Evolutionary conservation across 352 stramenopile genomes (phyloP), one percentile per base, ranked within the genome.

Genomic region (Globisporangium ultimum): DNA sequence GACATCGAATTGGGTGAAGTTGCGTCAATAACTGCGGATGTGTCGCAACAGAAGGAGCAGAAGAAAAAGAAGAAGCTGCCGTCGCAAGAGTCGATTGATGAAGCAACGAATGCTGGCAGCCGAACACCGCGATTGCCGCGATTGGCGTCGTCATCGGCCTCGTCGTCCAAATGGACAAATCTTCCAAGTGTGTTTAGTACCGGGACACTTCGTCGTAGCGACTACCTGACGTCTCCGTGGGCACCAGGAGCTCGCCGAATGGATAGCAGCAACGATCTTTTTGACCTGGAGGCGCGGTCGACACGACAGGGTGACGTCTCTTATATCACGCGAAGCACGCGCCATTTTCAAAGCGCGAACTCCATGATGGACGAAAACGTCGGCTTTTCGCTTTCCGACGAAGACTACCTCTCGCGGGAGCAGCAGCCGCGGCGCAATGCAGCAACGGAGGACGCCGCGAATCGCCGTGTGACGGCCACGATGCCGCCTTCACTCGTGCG

Each of bases 371-470:
- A 79, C 36, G 70, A 75, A 32, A 55, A 61, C 45, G 70, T 75
- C 15, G 70, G 70, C 14, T 75, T 78, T 20, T 78, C 70, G 13
- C 70, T 91, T 13, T 91, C 81, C 8, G 81, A 91, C 21, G 78
- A 87, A 64, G 78, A 91, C 47, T 91, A 85, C 40, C 71, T 91
- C 48, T 76, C 76, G 11, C 73, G 85, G 28, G 79, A 91, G 36
- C 72, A 73, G 34, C 61, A 56, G 34, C 8, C 28, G 11, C 49
- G 58, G 46, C 47, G 58, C 13, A 51, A 40, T 6, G 34, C 20
- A 1, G 63, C 55, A 2, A 46, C 53, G 0, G 62, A 71, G 24
- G 63, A 45, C 47, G 42, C 38, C 38, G 47, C 49, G 2, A 24
- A 47, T 14, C 41, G 40, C n/a, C 64, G 60, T 13, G 22, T 48